A percentile compares a stretch with the other conserved stretches of the same genome.
Evolutionary conservation across 140 eudicot genomes (phyloP).

Genomic region (Cichorium intybus): DNA sequence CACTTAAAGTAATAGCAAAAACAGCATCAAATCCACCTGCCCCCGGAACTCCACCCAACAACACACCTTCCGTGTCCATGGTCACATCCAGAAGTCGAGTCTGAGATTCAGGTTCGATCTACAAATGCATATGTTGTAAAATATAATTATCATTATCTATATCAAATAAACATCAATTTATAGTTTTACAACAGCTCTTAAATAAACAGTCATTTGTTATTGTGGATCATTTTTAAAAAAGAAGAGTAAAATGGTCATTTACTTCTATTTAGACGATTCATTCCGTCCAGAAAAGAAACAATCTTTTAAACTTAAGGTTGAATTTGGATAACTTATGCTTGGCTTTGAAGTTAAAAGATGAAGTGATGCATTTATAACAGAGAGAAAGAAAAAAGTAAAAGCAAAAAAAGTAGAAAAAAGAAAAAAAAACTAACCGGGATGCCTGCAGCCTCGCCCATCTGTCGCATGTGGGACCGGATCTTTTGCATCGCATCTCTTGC

Average conservation of each 20-base stretch:
- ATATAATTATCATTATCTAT: neutral
- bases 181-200: too few species aligned
- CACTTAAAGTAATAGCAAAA: conserved; percentile 59
- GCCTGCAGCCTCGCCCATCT: conserved; percentile 94
- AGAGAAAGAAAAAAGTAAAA: too few species aligned
- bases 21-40: conserved; percentile 89
- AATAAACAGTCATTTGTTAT: too few species aligned
- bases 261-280: neutral
- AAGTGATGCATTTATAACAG: neutral
- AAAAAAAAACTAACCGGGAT: conserved; percentile 57
- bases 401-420: neutral
- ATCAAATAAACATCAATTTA: neutral
- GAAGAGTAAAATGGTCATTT: neutral
- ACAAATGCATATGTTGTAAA: conserved; percentile 13
- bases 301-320: neutral
- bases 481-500: conserved; percentile 77
- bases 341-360: neutral
- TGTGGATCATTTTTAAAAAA: neutral
- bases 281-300: too few species aligned
- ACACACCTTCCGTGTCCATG: conserved; percentile 67
- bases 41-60: conserved; percentile 84
- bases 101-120: conserved; percentile 87
- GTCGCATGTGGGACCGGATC: conserved; percentile 69
- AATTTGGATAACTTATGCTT: neutral
- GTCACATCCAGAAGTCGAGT: conserved; percentile 67